These are phyloP conservation scores for Suhomyces kilbournensis DNA, from an alignment of 805 yeast species.

Conservation along the genomic window DNA sequence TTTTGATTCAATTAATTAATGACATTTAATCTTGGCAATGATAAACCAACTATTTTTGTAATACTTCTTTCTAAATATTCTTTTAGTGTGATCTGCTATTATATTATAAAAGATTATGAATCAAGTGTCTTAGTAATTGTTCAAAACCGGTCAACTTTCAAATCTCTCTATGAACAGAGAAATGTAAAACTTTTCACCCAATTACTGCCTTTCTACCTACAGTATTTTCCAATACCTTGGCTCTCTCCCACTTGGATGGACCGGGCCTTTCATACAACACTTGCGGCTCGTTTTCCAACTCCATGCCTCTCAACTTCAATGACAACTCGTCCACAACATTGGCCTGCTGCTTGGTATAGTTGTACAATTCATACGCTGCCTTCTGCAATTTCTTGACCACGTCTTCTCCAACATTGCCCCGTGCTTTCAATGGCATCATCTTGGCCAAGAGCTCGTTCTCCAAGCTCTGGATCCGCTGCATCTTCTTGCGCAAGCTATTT, in stretches of 20 bases:
- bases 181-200: not conserved
- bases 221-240: not conserved
- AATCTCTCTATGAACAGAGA: no score
- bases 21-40: no score
- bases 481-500: conserved; percentile 24
- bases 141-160: no score
- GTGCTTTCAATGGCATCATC: conserved; percentile 35
- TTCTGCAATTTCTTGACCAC: conserved; percentile 25
- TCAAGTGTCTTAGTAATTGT: no score
- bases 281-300: not conserved
- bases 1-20: no score
- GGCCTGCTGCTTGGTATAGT: conserved; percentile 14
- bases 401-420: conserved; percentile 13
- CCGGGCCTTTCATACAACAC: not conserved
- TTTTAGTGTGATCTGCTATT: no score
- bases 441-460: conserved; percentile 21
- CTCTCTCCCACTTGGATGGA: not conserved
- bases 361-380: conserved; percentile 27
- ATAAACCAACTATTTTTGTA: no score
- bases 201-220: not conserved
- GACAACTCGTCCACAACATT: conserved; percentile 12
- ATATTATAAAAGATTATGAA: no score
- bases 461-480: conserved; percentile 18
- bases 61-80: no score
- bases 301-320: not conserved